Percentiles rank a stretch among this genome's conserved stretches.
phyloP scores from a whole-genome alignment of 2,329 filamentous ascomycete species.

The Fusarium tjaetaba region DNA sequence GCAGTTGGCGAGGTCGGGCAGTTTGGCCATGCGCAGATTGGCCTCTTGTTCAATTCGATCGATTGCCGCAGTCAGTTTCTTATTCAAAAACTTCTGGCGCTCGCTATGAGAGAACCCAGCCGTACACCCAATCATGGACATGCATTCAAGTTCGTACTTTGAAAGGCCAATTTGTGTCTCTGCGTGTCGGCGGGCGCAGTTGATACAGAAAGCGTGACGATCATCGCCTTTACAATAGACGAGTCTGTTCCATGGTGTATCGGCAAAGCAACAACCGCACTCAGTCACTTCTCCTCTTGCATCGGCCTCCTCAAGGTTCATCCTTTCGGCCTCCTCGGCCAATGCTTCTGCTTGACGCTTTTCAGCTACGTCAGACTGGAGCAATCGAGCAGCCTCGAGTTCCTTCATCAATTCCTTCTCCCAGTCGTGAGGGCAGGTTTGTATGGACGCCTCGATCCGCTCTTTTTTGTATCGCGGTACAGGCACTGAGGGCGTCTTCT shows the following conservation, averaged over 20 bases:
- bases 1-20: conserved; percentile 79
- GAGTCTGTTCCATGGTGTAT: conserved; percentile 73
- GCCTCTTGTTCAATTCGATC: conserved; percentile 77
- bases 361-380: background rate
- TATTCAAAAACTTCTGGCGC: conserved; percentile 65
- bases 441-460: conserved; percentile 6
- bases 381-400: conserved; percentile 31
- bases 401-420: conserved; percentile 32
- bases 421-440: background rate
- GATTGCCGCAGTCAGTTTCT: conserved; percentile 68
- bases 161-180: conserved; percentile 74
- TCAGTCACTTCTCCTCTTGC: conserved; percentile 67
- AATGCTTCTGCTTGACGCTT: conserved; percentile 48
- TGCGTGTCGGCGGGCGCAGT: conserved; percentile 72
- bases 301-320: conserved; percentile 55
- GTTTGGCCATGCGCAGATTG: conserved; percentile 72
- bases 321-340: conserved; percentile 44
- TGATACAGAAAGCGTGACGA: conserved; percentile 74
- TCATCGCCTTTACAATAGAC: conserved; percentile 70
- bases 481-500: conserved; percentile 11
- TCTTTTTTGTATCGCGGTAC: conserved; percentile 2
- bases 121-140: conserved; percentile 74
- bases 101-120: conserved; percentile 68
- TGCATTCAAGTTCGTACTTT: conserved; percentile 75
- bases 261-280: conserved; percentile 78